Base-by-base conservation (phyloP, 257 asterid genomes). In the Forsythia viridissima region DNA sequence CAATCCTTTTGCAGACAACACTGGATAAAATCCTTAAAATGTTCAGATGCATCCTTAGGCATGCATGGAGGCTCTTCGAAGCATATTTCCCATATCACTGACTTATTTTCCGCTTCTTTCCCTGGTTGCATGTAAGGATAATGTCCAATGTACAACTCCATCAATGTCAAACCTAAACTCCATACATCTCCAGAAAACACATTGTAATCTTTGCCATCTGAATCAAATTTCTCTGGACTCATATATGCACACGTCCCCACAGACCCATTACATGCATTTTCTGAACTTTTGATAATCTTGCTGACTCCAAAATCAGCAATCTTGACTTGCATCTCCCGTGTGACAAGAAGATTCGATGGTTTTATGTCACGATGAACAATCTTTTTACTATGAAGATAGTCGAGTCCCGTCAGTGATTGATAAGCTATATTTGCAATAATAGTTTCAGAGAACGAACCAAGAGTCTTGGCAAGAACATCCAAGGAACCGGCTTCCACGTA, bases 1-100 rank as follows among this genome's bases (percentile, higher is more conserved):
- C 66, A 57, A n/a, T 57, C 66, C 66, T 57, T 57, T n/a, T 20
- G 66, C 66, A 57, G 66, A 57, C 66, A 57, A 57, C 66, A 57
- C 4, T n/a, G 10, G 4, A 57, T 57, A 7, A 57, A 57, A 57
- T 57, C 34, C 66, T 57, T 57, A n/a, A 57, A 57, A 57, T 57
- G 24, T 57, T 18, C 30, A 20, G 66, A 57, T 2, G 66, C 66
- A 6, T 57, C 66, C 4, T 57, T 2, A 57, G 66, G 66, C 66
- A 57, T 57, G 66, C 66, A 57, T 2, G 66, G 66, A n/a, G 66
- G 66, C 11, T 57, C 66, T 57, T 57, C 66, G 11, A 57, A 57
- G 4, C 21, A 18, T 5, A 57, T 57, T 57, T 57, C 66, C 30
- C 21, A 57, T 20, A n/a, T 57, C 66, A 57, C 18, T 57, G 66